Conservation (phyloP, 2,329 filamentous ascomycete species). For the Fusarium vanettenii region DNA sequence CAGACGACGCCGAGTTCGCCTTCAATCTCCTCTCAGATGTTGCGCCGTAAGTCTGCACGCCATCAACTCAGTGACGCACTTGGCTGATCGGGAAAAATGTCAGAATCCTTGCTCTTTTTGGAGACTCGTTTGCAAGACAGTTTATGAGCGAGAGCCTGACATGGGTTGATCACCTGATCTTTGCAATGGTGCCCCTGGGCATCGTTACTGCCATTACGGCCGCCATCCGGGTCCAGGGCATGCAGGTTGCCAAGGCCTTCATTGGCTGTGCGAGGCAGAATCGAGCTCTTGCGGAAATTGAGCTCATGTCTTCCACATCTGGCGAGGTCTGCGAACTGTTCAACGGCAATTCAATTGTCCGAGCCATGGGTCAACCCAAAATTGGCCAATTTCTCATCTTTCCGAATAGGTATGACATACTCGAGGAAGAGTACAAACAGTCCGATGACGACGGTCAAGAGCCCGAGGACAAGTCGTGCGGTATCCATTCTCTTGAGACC, state of each 20-base stretch:
- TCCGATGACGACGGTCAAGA: background rate
- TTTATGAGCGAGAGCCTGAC: background rate
- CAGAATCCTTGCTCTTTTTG: background rate
- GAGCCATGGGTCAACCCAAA: background rate
- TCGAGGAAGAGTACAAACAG: background rate
- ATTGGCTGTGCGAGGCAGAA: background rate
- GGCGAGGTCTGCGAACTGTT: background rate
- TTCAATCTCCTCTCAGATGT: background rate
- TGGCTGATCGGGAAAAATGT: background rate
- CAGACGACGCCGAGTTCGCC: background rate
- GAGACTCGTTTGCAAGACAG: background rate
- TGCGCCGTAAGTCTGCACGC: background rate
- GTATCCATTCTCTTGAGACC: background rate
- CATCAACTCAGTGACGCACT: fast-evolving
- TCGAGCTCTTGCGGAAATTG: background rate
- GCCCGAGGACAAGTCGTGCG: background rate
- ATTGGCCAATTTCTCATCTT: background rate
- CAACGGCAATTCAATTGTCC: background rate
- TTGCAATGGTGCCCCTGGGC: background rate
- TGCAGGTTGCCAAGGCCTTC: background rate
- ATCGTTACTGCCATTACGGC: background rate
- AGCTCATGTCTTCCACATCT: background rate
- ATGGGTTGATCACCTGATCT: background rate
- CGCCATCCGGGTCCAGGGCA: background rate
- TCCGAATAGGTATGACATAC: background rate